Conservation (phyloP, 2,329 filamentous ascomycete genomes). For the Thelonectria discophora region DNA sequence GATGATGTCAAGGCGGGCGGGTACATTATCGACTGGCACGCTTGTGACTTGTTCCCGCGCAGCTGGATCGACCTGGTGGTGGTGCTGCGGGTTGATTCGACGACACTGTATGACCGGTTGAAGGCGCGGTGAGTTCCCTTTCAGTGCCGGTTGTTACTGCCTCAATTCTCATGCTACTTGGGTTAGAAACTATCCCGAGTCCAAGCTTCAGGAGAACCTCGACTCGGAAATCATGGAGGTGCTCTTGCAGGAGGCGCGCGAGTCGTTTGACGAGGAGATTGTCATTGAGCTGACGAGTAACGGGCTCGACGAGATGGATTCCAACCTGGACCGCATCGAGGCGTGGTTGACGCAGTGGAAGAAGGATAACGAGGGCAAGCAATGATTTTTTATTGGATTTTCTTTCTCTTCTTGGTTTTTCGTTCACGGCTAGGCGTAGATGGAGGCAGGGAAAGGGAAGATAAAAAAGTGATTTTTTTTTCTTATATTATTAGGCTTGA, state of each 20-base stretch:
- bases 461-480: background rate
- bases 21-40: slow-evolving; percentile 96
- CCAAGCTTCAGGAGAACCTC: slow-evolving; percentile 93
- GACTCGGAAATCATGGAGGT: slow-evolving; percentile 99
- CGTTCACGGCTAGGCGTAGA: background rate
- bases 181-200: slow-evolving; percentile 78
- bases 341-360: slow-evolving; percentile 87
- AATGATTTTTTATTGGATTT: background rate
- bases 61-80: slow-evolving; percentile 96
- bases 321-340: slow-evolving; percentile 85
- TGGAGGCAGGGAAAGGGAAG: background rate
- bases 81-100: slow-evolving; percentile 84
- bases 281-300: slow-evolving; percentile 91
- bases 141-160: background rate
- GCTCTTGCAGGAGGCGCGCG: slow-evolving; percentile 86
- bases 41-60: slow-evolving; percentile 92
- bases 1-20: slow-evolving; percentile 81
- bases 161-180: background rate
- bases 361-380: slow-evolving; percentile 68
- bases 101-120: slow-evolving; percentile 84
- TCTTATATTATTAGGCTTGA: background rate
- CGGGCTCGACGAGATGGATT: slow-evolving; percentile 83
- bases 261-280: slow-evolving; percentile 85
- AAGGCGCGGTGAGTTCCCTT: slow-evolving; percentile 66
- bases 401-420: too few species aligned